Evolutionary conservation across 1,284 basidiomycete species (phyloP).

Genomic region (Apiotrichum siamense): DNA sequence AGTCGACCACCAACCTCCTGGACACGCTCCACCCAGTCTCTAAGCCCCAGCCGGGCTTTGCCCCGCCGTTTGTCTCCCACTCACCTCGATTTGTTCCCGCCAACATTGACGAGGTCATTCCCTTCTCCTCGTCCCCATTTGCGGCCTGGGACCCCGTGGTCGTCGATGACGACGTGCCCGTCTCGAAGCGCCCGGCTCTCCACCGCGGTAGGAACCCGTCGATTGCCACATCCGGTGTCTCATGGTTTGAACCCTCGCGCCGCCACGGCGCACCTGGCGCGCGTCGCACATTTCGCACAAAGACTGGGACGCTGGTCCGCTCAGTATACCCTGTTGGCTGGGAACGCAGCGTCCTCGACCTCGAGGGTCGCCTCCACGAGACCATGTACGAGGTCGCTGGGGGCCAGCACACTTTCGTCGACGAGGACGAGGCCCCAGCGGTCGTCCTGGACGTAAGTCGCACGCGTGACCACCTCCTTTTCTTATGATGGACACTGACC

Average conservation of each 20-base stretch:
- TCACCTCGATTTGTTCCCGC: conserved; percentile 14
- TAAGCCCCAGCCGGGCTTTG: not conserved
- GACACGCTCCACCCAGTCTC: not conserved
- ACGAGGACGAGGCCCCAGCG: conserved; percentile 18
- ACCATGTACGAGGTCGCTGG: conserved; percentile 35
- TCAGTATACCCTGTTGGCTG: conserved; percentile 39
- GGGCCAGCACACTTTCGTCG: conserved; percentile 33
- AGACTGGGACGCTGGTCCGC: conserved; percentile 8
- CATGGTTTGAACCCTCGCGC: conserved; percentile 20
- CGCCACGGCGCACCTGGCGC: conserved; percentile 11
- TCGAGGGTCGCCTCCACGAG: conserved; percentile 42
- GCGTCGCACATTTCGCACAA: conserved; percentile 6
- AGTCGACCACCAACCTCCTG: conserved; percentile 3
- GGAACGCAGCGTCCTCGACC: conserved; percentile 41
- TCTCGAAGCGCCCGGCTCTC: not conserved
- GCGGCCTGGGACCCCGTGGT: conserved; percentile 22
- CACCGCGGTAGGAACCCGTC: not conserved
- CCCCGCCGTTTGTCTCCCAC: not conserved
- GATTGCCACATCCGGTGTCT: not conserved
- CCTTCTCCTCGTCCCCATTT: conserved; percentile 20
- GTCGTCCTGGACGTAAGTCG: conserved; percentile 40
- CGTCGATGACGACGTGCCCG: not conserved
- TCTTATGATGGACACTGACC: not conserved
- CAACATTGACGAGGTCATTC: conserved; percentile 22
- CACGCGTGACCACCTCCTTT: not conserved